phyloP scores from a whole-genome alignment of 129 eudicot genomes.

The Artemisia argyi region DNA sequence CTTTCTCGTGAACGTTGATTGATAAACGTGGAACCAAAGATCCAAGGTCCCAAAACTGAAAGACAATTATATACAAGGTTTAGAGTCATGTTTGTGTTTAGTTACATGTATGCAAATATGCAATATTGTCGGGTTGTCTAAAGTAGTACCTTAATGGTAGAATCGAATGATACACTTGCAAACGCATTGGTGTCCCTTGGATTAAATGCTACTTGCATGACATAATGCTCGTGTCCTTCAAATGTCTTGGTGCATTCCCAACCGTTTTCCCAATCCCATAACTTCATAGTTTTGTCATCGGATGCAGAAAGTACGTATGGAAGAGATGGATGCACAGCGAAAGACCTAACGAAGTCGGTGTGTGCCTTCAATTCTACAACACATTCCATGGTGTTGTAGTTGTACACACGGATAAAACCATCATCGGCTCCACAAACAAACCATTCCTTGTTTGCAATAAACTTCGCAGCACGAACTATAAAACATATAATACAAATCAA shows the following conservation, averaged over 20 bases:
- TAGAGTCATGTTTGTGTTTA: background rate
- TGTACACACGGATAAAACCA: constrained; percentile 52
- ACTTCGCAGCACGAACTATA: too few relatives aligned
- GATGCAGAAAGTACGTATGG: constrained; percentile 40
- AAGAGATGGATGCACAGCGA: too few relatives aligned
- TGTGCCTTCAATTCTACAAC: too few relatives aligned
- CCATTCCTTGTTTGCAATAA: constrained; percentile 42
- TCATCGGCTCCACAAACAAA: constrained; percentile 53
- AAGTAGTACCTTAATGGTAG: constrained; percentile 49
- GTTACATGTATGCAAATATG: background rate
- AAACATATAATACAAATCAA: constrained; percentile 15
- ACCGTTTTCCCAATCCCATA: constrained; percentile 64
- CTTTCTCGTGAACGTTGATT: constrained; percentile 75
- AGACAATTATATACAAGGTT: constrained; percentile 1
- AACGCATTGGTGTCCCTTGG: constrained; percentile 38
- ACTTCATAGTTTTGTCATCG: constrained; percentile 47
- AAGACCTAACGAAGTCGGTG: too few relatives aligned
- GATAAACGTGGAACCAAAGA: constrained; percentile 69
- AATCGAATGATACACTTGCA: constrained; percentile 46
- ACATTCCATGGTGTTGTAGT: constrained; percentile 33
- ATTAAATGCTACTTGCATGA: constrained; percentile 54
- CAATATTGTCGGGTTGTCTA: background rate
- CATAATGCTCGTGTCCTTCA: constrained; percentile 52
- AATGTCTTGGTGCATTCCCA: constrained; percentile 59
- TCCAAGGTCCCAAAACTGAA: constrained; percentile 84